Evolutionary conservation across 83 land plant species (phyloP), one percentile per base, ranked within the genome.

Genomic region (Picea engelmannii): DNA sequence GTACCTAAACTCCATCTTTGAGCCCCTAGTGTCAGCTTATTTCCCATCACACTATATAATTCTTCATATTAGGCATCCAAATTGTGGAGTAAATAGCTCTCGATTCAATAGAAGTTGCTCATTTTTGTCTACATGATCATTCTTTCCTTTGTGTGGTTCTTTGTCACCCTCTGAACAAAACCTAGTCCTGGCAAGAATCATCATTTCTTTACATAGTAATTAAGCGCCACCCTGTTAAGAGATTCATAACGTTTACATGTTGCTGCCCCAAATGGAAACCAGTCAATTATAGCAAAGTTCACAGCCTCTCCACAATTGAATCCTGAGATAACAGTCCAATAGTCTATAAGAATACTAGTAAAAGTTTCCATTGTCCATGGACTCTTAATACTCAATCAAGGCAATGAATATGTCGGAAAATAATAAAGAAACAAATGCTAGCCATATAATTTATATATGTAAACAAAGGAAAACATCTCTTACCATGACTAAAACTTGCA

Each of bases 401-500:
- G 17, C 13, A 70, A 23, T 42, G n/a, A 20, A 38, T 71, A 11
- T 42, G 52, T 71, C 24, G 16, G 42, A 71, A 71, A 44, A 38
- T 71, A 18, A 40, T 55, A 55, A 55, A 55, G 60, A 55, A 55
- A 55, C 60, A 55, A 55, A 13, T 15, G 13, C 60, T 21, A 49
- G 59, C 16, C 11, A 23, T 13, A 23, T 55, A 74, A 49, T 47
- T 74, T n/a, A n/a, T 21, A 74, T 49, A 52, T 49, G 24, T n/a
- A 74, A 49, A 74, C 13, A 25, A 24, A n/a, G 49, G 24, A 17
- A 74, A 81, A 64, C 5, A 40, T 4, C 42, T 59, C 78, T 60
- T 87, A 98, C 99, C 98, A 84, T 98, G 98, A 82, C 99, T 98
- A 81, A 98, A 98, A 21, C 98, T 97, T 49, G 99, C 90, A 93